Conservation (phyloP, 2,329 filamentous ascomycete genomes). For the Trichoderma breve region DNA sequence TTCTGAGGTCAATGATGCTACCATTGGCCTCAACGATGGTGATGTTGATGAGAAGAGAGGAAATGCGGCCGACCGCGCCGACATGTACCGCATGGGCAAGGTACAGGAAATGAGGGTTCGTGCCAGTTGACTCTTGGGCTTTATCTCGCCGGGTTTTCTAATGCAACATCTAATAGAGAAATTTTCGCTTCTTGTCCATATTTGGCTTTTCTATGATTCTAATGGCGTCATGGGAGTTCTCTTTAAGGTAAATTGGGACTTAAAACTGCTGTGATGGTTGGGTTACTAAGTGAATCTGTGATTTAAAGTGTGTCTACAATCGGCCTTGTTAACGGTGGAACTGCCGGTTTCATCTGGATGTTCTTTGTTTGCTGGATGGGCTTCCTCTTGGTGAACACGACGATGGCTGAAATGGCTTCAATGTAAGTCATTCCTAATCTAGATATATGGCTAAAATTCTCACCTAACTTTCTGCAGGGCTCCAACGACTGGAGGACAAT, state of each 20-base stretch:
- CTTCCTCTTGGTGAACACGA: slow-evolving; percentile 39
- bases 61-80: slow-evolving; percentile 1
- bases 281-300: neutral
- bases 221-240: slow-evolving; percentile 2
- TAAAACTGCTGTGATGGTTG: too few relatives aligned
- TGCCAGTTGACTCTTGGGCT: neutral
- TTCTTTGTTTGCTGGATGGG: slow-evolving; percentile 41
- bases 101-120: slow-evolving; percentile 5
- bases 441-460: too few relatives aligned
- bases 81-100: slow-evolving; percentile 10
- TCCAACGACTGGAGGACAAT: slow-evolving; percentile 57
- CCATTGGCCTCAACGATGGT: neutral
- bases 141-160: neutral
- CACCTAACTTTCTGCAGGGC: slow-evolving; percentile 41
- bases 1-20: neutral
- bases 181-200: slow-evolving; percentile 1
- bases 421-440: neutral
- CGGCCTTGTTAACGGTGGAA: slow-evolving; percentile 42
- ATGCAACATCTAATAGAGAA: neutral
- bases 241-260: neutral
- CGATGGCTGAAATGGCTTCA: slow-evolving; percentile 47
- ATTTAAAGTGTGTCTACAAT: neutral
- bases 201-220: slow-evolving; percentile 11
- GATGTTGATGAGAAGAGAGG: neutral
- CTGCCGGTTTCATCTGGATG: slow-evolving; percentile 46